Base-by-base conservation (phyloP, 2,329 filamentous ascomycete species). In the Penicillium glabrum region DNA sequence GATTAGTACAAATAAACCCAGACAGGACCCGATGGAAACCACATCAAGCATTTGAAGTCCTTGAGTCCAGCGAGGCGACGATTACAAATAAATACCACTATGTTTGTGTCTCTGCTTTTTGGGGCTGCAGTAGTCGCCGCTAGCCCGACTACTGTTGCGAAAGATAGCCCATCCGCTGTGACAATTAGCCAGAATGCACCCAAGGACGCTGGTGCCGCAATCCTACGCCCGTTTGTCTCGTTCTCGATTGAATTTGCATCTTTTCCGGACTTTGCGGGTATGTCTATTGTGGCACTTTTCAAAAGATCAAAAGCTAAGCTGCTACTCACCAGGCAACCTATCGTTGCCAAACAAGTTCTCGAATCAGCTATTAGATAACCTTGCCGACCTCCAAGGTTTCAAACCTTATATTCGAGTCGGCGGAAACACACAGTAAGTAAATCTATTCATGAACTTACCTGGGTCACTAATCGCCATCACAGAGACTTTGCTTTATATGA, bases 351-450 rank as follows among this genome's bases (percentile, higher is more conserved):
- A 88, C 64, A 75, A 67, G 0, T 88, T 85, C 69, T 86, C 84
- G 0, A 78, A 86, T 57, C 85, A 83, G 48, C 76, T 88, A 7
- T 71, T 88, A 26, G 77, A 81, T 31, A 87, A 86, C 55, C 64
- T 88, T 21, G 81, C 75, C 1, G 67, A 77, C n/a, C 65, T 86
- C 3, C 77, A 76, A 14, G 84, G 84, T 9, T 78, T 76, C 7
- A 86, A 85, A 59, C 86, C 86, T 2, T 79, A 83, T 62, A 82
- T 88, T 54, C 77, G 86, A 16, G 84, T 88, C 1, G 85, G 86
- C 3, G 86, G 86, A n/a, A 88, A 87, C 64, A 87, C 86, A 0
- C 86, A 88, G 70, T 74, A 62, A 54, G 54, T 41, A 8, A 7
- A 23, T 21, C 11, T 1, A 23, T 19, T 14, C 13, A 7, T 29